A percentile compares a stretch with the other conserved stretches of the same genome.
Evolutionary conservation across 305 asterid genomes (phyloP).

Genomic region (Fraxinus sp.): DNA sequence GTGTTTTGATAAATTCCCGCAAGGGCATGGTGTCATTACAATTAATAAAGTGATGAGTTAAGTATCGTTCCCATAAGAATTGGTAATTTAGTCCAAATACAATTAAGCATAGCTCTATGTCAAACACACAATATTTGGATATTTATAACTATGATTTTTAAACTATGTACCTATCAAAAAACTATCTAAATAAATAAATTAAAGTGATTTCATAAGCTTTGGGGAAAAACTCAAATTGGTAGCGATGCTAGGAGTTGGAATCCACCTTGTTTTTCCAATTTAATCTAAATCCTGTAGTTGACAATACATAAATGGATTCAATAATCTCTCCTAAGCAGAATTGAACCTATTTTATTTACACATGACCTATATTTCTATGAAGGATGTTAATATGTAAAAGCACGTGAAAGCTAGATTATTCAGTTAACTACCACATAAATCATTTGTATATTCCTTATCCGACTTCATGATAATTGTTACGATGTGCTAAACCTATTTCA

Average conservation of each 20-base stretch:
- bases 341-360: neutral
- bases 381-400: neutral
- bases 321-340: neutral
- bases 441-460: neutral
- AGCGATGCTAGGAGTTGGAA: neutral
- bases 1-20: neutral
- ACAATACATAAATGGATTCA: neutral
- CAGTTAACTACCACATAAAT: neutral
- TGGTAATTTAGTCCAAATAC: neutral
- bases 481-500: neutral
- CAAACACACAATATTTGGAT: neutral
- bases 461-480: neutral
- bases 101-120: neutral
- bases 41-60: neutral
- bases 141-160: neutral
- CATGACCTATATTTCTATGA: neutral
- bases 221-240: neutral
- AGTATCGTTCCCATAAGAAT: neutral
- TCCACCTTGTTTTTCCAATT: neutral
- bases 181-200: neutral
- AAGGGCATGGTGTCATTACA: neutral
- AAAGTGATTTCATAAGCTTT: neutral
- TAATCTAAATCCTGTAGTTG: neutral
- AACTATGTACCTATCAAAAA: neutral
- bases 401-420: neutral